phyloP scores from a whole-genome alignment of 768 basidiomycete species.

The Rhodotorula paludigena region DNA sequence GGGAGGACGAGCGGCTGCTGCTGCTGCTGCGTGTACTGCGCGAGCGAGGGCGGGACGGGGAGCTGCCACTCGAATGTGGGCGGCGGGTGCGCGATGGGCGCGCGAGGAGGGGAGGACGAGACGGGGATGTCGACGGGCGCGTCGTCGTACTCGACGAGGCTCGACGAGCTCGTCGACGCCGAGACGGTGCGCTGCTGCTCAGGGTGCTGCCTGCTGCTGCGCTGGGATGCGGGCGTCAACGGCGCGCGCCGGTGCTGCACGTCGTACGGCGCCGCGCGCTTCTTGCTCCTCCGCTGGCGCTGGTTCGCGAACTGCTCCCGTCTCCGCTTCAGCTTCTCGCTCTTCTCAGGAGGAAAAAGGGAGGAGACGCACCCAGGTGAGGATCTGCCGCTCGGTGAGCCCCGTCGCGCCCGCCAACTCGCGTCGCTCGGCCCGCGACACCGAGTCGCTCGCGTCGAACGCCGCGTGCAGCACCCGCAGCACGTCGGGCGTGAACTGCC shows the following conservation, averaged over 20 bases:
- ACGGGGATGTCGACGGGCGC: background rate
- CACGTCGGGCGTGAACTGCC: conserved; percentile 12
- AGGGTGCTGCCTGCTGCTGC: background rate
- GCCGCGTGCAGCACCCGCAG: conserved; percentile 14
- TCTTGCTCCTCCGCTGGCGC: conserved; percentile 17
- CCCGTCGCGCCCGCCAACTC: conserved; percentile 6
- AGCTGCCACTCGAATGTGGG: background rate
- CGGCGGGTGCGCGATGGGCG: background rate
- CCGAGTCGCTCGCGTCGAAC: background rate
- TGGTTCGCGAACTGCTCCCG: conserved; percentile 20
- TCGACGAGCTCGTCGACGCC: conserved; percentile 8
- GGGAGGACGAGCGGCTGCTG: background rate
- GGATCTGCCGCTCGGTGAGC: conserved; percentile 22
- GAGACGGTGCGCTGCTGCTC: conserved; percentile 14
- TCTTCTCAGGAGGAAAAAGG: background rate
- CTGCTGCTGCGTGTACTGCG: background rate
- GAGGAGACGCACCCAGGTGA: conserved; percentile 12
- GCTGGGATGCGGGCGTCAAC: background rate
- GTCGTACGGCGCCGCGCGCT: conserved; percentile 16
- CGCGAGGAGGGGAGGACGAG: background rate
- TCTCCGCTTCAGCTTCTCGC: background rate
- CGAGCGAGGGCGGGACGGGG: background rate
- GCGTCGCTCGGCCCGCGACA: conserved; percentile 12
- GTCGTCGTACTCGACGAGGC: conserved; percentile 6
- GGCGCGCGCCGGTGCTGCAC: too few relatives aligned